These are phyloP conservation scores for Mycena polygramma DNA, from an alignment of 768 basidiomycete genomes.

Conservation along the genomic window DNA sequence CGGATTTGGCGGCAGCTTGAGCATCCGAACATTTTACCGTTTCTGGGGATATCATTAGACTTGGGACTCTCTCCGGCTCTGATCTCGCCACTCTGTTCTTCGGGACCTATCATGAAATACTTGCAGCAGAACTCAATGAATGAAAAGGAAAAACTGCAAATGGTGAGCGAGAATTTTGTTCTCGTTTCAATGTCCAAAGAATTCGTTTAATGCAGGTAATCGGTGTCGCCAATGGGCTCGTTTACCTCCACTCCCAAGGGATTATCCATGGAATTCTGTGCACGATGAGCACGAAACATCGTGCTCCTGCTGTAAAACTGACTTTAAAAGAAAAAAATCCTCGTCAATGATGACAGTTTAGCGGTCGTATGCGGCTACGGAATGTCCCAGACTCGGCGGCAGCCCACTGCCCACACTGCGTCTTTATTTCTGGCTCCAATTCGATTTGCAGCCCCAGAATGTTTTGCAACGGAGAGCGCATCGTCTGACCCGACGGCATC, in stretches of 20 bases:
- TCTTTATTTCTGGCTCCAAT: slow-evolving; percentile 18
- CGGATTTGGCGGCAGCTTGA: slow-evolving; percentile 19
- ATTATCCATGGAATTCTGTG: slow-evolving; percentile 38
- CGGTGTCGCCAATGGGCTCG: slow-evolving; percentile 27
- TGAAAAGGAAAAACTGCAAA: slow-evolving; percentile 12
- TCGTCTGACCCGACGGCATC: background rate
- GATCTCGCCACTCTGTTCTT: slow-evolving; percentile 28
- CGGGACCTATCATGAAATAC: slow-evolving; percentile 31
- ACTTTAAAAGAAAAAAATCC: slow-evolving; percentile 30
- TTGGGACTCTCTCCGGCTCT: slow-evolving; percentile 33
- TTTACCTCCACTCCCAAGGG: slow-evolving; percentile 35
- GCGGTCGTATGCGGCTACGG: slow-evolving; percentile 34
- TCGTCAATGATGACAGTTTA: slow-evolving; percentile 6
- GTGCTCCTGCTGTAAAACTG: too few species aligned
- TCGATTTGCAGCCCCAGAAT: slow-evolving; percentile 33
- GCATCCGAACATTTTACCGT: slow-evolving; percentile 28
- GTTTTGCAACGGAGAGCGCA: slow-evolving; percentile 8
- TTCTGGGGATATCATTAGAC: slow-evolving; percentile 28
- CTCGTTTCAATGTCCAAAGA: background rate
- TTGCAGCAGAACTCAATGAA: slow-evolving; percentile 8
- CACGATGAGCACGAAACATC: slow-evolving; percentile 17
- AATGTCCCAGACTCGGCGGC: slow-evolving; percentile 4
- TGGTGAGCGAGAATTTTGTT: slow-evolving; percentile 5
- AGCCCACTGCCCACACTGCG: slow-evolving; percentile 11
- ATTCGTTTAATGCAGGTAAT: slow-evolving; percentile 9